These are phyloP conservation scores for Lodderomyces orthopsilosis DNA, from an alignment of 1,139 yeast genomes.

Conservation along the genomic window DNA sequence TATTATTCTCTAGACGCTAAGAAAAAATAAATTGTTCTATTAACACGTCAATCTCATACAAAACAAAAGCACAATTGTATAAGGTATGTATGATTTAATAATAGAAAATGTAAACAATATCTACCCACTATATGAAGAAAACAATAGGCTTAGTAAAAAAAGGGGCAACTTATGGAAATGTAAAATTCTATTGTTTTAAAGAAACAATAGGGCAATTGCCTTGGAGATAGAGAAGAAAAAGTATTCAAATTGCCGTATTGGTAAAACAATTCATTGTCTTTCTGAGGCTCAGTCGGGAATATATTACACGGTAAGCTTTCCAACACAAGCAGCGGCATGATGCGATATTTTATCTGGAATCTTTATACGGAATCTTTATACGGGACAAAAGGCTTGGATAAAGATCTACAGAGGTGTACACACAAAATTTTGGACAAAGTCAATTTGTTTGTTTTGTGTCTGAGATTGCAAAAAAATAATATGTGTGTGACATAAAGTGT, in stretches of 20 bases:
- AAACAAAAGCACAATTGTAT: neutral
- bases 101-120: neutral
- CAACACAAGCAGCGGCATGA: neutral
- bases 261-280: too few relatives aligned
- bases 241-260: too few relatives aligned
- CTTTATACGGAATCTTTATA: neutral
- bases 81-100: neutral
- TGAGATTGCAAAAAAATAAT: too few relatives aligned
- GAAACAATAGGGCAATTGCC: neutral
- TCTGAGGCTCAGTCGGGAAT: too few relatives aligned
- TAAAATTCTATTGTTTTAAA: neutral
- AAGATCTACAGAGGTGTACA: too few relatives aligned
- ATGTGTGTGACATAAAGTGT: too few relatives aligned
- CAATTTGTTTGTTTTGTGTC: too few relatives aligned
- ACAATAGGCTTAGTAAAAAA: neutral
- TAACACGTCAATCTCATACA: neutral
- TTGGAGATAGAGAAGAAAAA: too few relatives aligned
- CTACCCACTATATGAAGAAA: neutral
- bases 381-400: too few relatives aligned
- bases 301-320: too few relatives aligned
- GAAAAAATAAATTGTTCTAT: too few relatives aligned
- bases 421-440: too few relatives aligned
- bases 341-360: neutral
- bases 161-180: neutral
- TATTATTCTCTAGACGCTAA: neutral